Evolutionary conservation across 2,329 filamentous ascomycete species (phyloP).

Genomic region (Phaeoacremonium minimum): DNA sequence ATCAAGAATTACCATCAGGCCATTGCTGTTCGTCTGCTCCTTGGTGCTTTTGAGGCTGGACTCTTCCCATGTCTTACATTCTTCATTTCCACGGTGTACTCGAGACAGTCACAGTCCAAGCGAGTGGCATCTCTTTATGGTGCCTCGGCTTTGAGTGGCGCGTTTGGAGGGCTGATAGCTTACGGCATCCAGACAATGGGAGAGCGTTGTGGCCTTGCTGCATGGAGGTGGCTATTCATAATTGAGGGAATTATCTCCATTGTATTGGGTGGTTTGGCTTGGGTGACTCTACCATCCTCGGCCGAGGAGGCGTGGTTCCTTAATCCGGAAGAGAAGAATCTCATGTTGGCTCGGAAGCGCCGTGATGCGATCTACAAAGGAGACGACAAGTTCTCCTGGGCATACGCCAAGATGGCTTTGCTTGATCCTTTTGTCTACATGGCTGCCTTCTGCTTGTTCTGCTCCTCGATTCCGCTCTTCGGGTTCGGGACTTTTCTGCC

Average conservation of each 20-base stretch:
- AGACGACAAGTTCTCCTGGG: neutral
- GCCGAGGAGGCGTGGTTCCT: neutral
- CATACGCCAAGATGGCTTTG: neutral
- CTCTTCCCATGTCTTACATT: constrained; percentile 55
- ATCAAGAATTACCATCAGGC: constrained; percentile 50
- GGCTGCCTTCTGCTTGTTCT: neutral
- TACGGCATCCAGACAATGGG: constrained; percentile 43
- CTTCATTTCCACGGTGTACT: constrained; percentile 27
- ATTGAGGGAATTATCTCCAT: constrained; percentile 36
- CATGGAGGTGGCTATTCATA: constrained; percentile 51
- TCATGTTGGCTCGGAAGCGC: too few relatives aligned
- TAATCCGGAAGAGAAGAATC: neutral
- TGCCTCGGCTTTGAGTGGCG: constrained; percentile 32
- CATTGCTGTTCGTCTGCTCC: constrained; percentile 51
- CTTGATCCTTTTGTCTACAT: neutral
- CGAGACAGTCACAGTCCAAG: constrained; percentile 4
- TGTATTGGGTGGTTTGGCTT: constrained; percentile 28
- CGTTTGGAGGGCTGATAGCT: constrained; percentile 46
- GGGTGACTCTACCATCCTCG: neutral
- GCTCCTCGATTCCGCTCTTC: neutral
- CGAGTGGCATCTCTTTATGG: constrained; percentile 5
- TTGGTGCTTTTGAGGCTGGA: constrained; percentile 56
- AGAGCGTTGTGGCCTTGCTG: constrained; percentile 38
- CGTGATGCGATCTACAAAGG: neutral
- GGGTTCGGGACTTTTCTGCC: too few relatives aligned